Conservation (phyloP, 108 stramenopile genomes). For the Epithemia pelagica region DNA sequence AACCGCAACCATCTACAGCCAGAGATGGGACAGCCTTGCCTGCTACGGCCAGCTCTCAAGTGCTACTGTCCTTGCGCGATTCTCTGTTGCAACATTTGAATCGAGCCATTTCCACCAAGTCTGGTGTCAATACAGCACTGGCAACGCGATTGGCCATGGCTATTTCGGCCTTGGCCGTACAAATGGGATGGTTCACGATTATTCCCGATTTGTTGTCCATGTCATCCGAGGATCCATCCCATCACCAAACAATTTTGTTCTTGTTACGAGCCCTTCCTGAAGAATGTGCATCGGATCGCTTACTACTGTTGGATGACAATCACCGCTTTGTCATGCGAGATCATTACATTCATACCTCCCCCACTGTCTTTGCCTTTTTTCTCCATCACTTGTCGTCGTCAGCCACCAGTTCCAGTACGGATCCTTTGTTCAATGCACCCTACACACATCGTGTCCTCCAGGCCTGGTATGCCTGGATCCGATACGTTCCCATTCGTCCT, state of each 20-base stretch:
- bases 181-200: constrained; percentile 67
- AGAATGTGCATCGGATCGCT: constrained; percentile 66
- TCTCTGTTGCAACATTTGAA: constrained; percentile 53
- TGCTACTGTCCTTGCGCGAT: constrained; percentile 56
- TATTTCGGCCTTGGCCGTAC: constrained; percentile 67
- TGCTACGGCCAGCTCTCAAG: not conserved
- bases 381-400: constrained; percentile 8
- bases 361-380: constrained; percentile 37
- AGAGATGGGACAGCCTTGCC: no score
- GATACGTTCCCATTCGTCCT: constrained; percentile 61
- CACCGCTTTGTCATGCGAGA: constrained; percentile 47
- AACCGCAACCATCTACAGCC: not conserved
- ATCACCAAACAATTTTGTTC: constrained; percentile 31
- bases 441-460: constrained; percentile 25
- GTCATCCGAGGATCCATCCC: constrained; percentile 9
- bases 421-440: no score
- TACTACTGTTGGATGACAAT: constrained; percentile 52
- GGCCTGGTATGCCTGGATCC: constrained; percentile 62
- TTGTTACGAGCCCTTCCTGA: constrained; percentile 65
- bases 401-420: not conserved
- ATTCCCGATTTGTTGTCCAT: constrained; percentile 37
- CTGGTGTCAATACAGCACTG: constrained; percentile 27
- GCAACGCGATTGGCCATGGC: constrained; percentile 69
- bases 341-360: constrained; percentile 35
- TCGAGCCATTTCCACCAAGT: constrained; percentile 20